Conservation (phyloP, 1,284 basidiomycete species). For the Ustilago trichophora region DNA sequence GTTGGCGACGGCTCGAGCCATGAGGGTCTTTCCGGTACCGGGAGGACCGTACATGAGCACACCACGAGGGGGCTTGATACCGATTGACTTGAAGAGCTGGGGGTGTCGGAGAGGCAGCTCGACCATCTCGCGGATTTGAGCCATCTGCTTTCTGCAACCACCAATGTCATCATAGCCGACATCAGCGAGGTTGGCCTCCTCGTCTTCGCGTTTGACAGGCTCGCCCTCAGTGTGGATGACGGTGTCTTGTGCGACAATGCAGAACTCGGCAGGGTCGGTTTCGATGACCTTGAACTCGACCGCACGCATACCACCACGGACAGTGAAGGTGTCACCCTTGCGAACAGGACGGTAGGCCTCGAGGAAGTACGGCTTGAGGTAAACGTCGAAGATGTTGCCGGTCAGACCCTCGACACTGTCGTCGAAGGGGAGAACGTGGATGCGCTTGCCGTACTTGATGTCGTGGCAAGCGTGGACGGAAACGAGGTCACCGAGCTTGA, state of each 20-base stretch:
- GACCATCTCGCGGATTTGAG: constrained; percentile 98
- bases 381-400: constrained; percentile 98
- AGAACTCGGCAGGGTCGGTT: constrained; percentile 88
- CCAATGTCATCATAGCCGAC: constrained; percentile 99
- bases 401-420: constrained; percentile 96
- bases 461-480: constrained; percentile 95
- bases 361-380: constrained; percentile 99
- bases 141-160: constrained; percentile 99
- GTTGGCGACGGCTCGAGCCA: constrained; percentile 98
- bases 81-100: constrained; percentile 98
- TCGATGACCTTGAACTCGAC: constrained; percentile 99
- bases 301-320: constrained; percentile 77
- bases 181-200: constrained; percentile 94
- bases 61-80: constrained; percentile 95
- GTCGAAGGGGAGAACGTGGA: constrained; percentile 96
- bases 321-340: constrained; percentile 98
- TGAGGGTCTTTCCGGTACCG: constrained; percentile 69
- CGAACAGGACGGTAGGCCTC: constrained; percentile 94
- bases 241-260: constrained; percentile 95
- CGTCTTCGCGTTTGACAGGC: constrained; percentile 97
- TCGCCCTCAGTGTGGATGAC: constrained; percentile 98
- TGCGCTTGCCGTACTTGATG: constrained; percentile 98
- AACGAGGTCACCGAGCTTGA: constrained; percentile 95
- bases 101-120: constrained; percentile 97
- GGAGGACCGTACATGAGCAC: constrained; percentile 67